A percentile compares a stretch with the other conserved stretches of the same genome.
Evolutionary conservation across 306 rosid genomes (phyloP).

Genomic region (Luffa aegyptiaca): DNA sequence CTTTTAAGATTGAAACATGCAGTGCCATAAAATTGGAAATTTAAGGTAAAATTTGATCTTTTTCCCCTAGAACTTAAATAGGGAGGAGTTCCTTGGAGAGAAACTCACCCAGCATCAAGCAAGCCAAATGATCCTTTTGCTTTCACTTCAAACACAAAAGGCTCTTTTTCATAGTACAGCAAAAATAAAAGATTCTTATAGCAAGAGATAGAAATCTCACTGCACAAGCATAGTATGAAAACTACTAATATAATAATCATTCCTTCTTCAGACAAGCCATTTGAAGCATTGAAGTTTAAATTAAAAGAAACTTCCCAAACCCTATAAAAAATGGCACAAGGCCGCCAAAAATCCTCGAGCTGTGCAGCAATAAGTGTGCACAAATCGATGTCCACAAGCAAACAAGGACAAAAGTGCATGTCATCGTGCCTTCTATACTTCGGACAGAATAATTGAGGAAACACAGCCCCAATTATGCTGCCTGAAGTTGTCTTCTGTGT

Average conservation of each 20-base stretch:
- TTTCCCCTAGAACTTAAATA: too few species aligned
- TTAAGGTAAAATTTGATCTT: too few species aligned
- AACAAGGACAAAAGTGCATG: background rate
- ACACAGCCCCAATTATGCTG: background rate
- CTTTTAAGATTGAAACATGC: too few species aligned
- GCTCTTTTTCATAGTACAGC: too few species aligned
- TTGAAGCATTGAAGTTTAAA: background rate
- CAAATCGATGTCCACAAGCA: background rate
- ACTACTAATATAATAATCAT: background rate
- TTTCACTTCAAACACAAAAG: background rate
- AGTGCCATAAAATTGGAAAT: too few species aligned
- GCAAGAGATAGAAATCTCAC: background rate
- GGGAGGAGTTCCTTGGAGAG: background rate
- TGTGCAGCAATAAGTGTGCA: background rate
- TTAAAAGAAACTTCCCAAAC: background rate
- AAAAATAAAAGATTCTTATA: background rate
- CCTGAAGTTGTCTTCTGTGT: background rate
- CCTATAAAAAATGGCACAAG: background rate
- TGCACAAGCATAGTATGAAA: too few species aligned
- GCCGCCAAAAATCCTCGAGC: background rate
- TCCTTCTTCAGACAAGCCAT: background rate
- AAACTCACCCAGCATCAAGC: background rate
- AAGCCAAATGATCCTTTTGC: background rate
- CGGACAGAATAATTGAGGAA: background rate
- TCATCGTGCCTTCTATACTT: background rate